Conservation (phyloP, 1,139 yeast species). For the Trichomonascaceae sp. region DNA sequence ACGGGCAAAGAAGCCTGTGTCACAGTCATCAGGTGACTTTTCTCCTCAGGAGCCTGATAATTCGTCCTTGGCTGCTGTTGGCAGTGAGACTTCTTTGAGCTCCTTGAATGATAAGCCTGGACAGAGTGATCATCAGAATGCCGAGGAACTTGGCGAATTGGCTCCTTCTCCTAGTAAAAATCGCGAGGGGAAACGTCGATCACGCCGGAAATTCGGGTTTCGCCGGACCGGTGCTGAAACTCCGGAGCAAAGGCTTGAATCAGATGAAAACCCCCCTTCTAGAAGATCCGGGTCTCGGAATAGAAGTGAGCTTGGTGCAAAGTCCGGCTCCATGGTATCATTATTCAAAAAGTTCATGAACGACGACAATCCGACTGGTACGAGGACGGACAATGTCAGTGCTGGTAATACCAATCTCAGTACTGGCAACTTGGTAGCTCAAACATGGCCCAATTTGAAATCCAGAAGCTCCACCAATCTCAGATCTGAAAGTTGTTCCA, state of each 20-base stretch:
- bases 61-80: background rate
- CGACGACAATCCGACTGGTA: background rate
- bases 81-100: background rate
- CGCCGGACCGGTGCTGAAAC: background rate
- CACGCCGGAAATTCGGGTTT: background rate
- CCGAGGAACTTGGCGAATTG: background rate
- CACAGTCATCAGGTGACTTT: background rate
- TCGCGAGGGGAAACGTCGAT: background rate
- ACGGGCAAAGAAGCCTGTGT: background rate
- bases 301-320: background rate
- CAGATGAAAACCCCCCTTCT: background rate
- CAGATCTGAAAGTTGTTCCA: background rate
- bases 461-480: background rate
- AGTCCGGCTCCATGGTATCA: slow-evolving; percentile 8
- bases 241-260: background rate
- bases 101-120: background rate
- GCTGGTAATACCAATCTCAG: background rate
- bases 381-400: background rate
- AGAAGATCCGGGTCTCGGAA: background rate
- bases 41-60: background rate
- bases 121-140: too few species aligned
- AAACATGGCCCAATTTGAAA: background rate
- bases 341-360: slow-evolving; percentile 1
- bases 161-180: background rate
- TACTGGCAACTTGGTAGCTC: background rate